Percentiles rank a stretch among this genome's conserved stretches.
phyloP scores from a whole-genome alignment of 495 filamentous ascomycete species.

The Rostrohypoxylon terebratum region DNA sequence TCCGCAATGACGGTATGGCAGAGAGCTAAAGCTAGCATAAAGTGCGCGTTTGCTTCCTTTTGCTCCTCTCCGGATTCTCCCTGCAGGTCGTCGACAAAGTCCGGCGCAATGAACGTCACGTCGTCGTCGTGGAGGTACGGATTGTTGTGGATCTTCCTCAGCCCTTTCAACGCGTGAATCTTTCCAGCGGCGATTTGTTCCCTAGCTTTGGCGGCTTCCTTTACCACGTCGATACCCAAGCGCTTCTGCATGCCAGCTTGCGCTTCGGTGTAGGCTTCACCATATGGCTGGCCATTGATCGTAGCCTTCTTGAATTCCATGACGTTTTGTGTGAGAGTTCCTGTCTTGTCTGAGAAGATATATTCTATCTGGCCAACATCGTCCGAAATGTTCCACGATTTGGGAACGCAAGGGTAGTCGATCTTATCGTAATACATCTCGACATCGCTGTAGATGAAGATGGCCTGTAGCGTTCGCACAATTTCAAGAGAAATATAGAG shows the following conservation, averaged over 20 bases:
- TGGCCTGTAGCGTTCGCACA: constrained; percentile 89
- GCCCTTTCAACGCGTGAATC: constrained; percentile 72
- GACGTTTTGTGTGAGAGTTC: constrained; percentile 97
- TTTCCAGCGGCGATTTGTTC: constrained; percentile 85
- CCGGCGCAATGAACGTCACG: constrained; percentile 90
- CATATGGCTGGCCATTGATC: constrained; percentile 93
- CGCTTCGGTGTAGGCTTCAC: constrained; percentile 97
- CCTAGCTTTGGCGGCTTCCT: constrained; percentile 76
- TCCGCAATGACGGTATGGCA: constrained; percentile 98
- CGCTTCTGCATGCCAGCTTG: constrained; percentile 94
- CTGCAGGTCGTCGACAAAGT: constrained; percentile 83
- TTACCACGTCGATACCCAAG: constrained; percentile 85
- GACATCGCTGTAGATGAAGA: constrained; percentile 97
- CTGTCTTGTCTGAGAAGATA: constrained; percentile 99
- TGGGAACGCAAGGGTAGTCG: constrained; percentile 94
- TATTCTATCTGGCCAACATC: constrained; percentile 99
- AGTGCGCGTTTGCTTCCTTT: constrained; percentile 79
- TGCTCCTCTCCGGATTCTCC: constrained; percentile 84
- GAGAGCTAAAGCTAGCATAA: constrained; percentile 94
- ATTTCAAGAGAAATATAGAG: constrained; percentile 98
- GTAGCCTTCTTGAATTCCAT: constrained; percentile 99
- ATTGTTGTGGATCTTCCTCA: constrained; percentile 85
- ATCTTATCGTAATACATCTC: constrained; percentile 97
- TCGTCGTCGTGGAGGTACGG: constrained; percentile 91
- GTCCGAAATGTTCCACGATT: constrained; percentile 99